Evolutionary conservation across 2,329 filamentous ascomycete species (phyloP).

Genomic region (Rhynchosporium secalis): DNA sequence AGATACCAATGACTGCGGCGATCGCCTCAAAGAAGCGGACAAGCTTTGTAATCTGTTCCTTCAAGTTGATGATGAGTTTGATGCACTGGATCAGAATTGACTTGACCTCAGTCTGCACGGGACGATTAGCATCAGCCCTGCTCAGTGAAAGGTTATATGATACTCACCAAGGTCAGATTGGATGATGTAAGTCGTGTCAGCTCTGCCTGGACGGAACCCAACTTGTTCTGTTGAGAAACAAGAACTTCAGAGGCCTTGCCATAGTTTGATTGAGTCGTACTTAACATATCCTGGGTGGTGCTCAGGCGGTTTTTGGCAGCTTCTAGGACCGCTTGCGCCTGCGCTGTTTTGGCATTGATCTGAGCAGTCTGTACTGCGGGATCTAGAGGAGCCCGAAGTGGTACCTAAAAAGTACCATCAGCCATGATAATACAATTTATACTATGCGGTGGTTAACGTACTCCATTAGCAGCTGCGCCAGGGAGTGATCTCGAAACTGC

Average conservation of each 20-base stretch:
- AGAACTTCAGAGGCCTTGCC: neutral
- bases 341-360: neutral
- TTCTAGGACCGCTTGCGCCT: neutral
- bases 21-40: neutral
- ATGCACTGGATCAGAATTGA: neutral
- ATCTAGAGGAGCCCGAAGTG: neutral
- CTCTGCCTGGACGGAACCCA: neutral
- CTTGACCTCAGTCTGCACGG: neutral
- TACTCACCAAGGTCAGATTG: neutral
- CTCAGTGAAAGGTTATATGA: neutral
- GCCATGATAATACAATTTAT: neutral
- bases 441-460: neutral
- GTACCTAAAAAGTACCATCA: neutral
- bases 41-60: neutral
- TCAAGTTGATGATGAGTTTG: neutral
- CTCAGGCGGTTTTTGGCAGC: neutral
- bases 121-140: neutral
- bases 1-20: neutral
- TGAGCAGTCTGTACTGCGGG: neutral
- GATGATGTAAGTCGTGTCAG: neutral
- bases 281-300: neutral
- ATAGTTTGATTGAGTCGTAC: neutral
- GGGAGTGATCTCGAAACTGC: neutral
- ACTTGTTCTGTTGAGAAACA: neutral
- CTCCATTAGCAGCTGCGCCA: neutral